phyloP scores from a whole-genome alignment of 371 early-diverging fungal species.

The Rhizopus arrhizus region DNA sequence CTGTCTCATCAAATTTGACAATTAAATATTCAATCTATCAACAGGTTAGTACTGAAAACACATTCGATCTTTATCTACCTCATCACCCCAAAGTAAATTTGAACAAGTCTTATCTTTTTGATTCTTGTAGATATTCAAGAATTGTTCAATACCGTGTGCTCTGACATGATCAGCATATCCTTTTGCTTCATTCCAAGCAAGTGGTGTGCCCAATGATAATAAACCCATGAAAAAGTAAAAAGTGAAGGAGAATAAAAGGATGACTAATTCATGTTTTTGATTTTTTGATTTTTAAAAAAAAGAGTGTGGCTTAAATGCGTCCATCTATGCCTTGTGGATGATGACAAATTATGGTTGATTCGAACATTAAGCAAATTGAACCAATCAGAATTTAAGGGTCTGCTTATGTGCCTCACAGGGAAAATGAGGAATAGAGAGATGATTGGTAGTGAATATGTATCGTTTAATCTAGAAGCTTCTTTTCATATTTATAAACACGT shows the following conservation, averaged over 20 bases:
- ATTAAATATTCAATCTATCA: conserved; percentile 91
- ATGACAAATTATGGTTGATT: neutral
- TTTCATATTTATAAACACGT: no score
- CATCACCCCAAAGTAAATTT: conserved; percentile 94
- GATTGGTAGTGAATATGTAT: no score
- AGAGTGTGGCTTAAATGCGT: conserved; percentile 3
- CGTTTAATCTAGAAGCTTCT: no score
- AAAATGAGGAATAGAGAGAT: neutral
- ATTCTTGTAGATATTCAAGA: conserved; percentile 83
- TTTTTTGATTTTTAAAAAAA: neutral
- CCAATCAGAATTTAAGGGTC: neutral
- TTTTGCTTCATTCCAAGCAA: conserved; percentile 91
- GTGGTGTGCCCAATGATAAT: conserved; percentile 92
- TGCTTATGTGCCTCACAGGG: neutral
- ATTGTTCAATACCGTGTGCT: conserved; percentile 91
- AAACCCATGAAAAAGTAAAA: conserved; percentile 78
- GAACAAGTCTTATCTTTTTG: conserved; percentile 79
- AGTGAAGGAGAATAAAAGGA: conserved; percentile 9
- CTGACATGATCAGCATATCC: conserved; percentile 87
- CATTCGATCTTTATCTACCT: conserved; percentile 57
- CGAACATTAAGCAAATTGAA: neutral
- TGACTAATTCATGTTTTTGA: neutral
- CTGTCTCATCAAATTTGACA: conserved; percentile 75
- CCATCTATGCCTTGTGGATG: neutral
- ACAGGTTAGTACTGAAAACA: neutral